Conservation (phyloP, 768 basidiomycete genomes). For the Pleurotus sapidus region DNA sequence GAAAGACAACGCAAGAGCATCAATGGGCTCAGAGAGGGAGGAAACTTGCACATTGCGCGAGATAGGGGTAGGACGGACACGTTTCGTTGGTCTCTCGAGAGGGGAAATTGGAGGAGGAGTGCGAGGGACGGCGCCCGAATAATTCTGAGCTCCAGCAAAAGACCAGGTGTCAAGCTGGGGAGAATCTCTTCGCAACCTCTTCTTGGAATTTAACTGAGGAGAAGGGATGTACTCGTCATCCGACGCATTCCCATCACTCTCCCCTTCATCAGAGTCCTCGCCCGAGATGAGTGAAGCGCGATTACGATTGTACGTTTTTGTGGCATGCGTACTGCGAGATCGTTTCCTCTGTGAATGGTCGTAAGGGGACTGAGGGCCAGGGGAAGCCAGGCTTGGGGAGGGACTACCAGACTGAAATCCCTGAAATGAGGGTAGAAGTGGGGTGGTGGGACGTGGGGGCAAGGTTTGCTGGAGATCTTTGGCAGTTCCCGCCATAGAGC, state of each 20-base stretch:
- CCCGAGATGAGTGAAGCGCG: not conserved
- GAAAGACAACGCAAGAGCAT: constrained; percentile 19
- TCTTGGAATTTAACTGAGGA: not conserved
- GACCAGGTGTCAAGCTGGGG: not conserved
- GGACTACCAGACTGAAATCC: not conserved
- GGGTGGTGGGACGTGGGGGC: not conserved
- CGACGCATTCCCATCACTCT: not conserved
- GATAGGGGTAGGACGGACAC: constrained; percentile 28
- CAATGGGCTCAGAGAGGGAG: constrained; percentile 12
- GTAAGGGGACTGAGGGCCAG: not conserved
- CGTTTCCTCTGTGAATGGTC: not conserved
- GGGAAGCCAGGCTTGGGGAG: not conserved
- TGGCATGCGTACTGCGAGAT: not conserved
- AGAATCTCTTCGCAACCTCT: not conserved
- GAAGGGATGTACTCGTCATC: constrained; percentile 3
- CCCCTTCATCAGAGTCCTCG: constrained; percentile 1
- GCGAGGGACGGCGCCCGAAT: constrained; percentile 9
- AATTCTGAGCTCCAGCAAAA: not conserved
- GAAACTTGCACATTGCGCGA: constrained; percentile 46
- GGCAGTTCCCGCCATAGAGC: not conserved
- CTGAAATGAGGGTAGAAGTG: too few species aligned
- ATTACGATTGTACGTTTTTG: not conserved
- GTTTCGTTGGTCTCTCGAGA: constrained; percentile 15
- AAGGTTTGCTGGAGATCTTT: constrained; percentile 1
- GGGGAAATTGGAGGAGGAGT: not conserved